These are phyloP conservation scores for Calonectria crousiana DNA, from an alignment of 2,329 filamentous ascomycete genomes.

Conservation along the genomic window DNA sequence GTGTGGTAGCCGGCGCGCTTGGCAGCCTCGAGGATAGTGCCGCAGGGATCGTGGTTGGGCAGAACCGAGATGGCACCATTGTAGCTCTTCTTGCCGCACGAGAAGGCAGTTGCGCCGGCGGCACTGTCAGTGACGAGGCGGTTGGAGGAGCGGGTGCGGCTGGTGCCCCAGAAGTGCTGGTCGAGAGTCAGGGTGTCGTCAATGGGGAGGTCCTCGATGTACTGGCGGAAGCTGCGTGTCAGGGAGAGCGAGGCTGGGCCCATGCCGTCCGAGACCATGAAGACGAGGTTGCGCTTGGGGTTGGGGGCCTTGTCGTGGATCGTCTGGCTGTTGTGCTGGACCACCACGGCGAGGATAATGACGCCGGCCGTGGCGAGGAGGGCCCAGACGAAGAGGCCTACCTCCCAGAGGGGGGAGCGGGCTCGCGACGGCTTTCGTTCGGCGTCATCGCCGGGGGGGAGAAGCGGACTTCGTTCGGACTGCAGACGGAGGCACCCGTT, in stretches of 20 bases:
- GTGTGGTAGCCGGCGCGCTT: constrained; percentile 93
- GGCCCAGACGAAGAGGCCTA: constrained; percentile 85
- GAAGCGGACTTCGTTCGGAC: constrained; percentile 59
- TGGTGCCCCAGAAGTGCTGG: constrained; percentile 89
- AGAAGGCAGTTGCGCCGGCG: constrained; percentile 97
- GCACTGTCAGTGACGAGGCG: constrained; percentile 95
- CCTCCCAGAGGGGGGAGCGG: constrained; percentile 70
- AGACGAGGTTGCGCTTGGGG: constrained; percentile 92
- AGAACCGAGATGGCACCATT: constrained; percentile 95
- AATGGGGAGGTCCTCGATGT: constrained; percentile 77
- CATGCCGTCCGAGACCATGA: constrained; percentile 99
- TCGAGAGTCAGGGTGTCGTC: constrained; percentile 85
- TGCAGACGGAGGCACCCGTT: constrained; percentile 42
- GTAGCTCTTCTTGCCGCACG: constrained; percentile 93
- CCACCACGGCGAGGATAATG: constrained; percentile 81
- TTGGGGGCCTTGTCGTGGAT: constrained; percentile 51
- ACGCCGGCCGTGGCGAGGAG: constrained; percentile 82
- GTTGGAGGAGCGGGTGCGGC: constrained; percentile 84
- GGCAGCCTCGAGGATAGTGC: constrained; percentile 92
- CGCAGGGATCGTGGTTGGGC: constrained; percentile 87
- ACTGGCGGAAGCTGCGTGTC: constrained; percentile 88
- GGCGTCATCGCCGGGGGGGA: constrained; percentile 50
- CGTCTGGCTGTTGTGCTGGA: constrained; percentile 77
- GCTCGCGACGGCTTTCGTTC: constrained; percentile 44
- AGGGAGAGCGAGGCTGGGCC: constrained; percentile 90